Evolutionary conservation across 108 stramenopile genomes (phyloP), one percentile per base, ranked within the genome.

Genomic region (Fragilariopsis cylindrus): DNA sequence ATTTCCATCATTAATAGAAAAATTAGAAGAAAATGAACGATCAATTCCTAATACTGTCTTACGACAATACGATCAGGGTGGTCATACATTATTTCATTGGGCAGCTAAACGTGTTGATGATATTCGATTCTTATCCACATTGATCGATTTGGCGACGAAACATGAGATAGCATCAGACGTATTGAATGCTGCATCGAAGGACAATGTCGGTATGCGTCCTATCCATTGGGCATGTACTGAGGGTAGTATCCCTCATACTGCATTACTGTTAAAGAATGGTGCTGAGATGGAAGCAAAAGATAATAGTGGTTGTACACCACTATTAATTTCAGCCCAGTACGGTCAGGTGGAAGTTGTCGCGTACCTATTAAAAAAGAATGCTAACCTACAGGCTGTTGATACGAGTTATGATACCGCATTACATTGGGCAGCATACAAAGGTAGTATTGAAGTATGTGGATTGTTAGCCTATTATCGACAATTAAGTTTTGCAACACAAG

Each of bases 361-460:
- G 18, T 96, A 85, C 63, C 73, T 97, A 13, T 80, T 95, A 19
- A 82, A 95, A 45, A 77, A 85, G 15, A 95, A 96, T 44, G 96
- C 97, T 12, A 80, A 95, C 69, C 70, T 88, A 19, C 70, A 78
- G 19, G 90, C 91, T 41, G 77, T 92, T 9, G 98, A 98, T 81
- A 74, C 81, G 16, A 87, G 77, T 64, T 71, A 81, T n/a, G 98
- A 98, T 74, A 88, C 95, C 7, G 95, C 96, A 3, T 70, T 96
- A 63, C 98, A 98, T 74, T 98, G 98, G 98, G 98, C 96, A 4
- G 95, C 97, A 44, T 98, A 98, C 80, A 98, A 98, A 80, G 98
- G 96, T 45, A 85, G 85, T 60, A 82, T 94, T 40, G 82, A 88
- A 53, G 93, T 98, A 7, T 86, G 96, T 65, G 95, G 93, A 53